Evolutionary conservation across 2,329 filamentous ascomycete genomes (phyloP).

Genomic region (Xylaria polymorpha): DNA sequence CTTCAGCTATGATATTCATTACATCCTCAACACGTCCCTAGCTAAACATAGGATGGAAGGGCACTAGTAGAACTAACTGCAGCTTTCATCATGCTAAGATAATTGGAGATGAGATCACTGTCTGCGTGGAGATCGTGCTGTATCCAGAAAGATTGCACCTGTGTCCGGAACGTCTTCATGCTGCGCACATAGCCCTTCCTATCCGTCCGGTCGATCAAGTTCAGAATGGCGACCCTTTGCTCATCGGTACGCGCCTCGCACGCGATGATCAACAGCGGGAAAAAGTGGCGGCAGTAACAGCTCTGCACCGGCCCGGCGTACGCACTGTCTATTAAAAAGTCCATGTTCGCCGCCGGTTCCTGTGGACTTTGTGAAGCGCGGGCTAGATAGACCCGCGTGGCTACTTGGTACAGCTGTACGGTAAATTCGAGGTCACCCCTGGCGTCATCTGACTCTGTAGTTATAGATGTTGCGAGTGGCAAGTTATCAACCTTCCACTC

Average conservation of each 20-base stretch:
- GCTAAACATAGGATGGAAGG: slow-evolving; percentile 42
- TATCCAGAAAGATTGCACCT: slow-evolving; percentile 50
- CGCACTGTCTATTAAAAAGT: slow-evolving; percentile 36
- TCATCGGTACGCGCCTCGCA: slow-evolving; percentile 52
- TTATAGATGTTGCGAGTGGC: neutral
- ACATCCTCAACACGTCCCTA: neutral
- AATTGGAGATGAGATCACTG: slow-evolving; percentile 47
- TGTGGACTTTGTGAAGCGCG: slow-evolving; percentile 44
- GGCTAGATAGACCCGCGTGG: slow-evolving; percentile 41
- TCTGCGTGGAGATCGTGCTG: slow-evolving; percentile 52
- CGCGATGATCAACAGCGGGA: slow-evolving; percentile 52
- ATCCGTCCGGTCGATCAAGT: slow-evolving; percentile 49
- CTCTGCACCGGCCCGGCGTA: slow-evolving; percentile 34
- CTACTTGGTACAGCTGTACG: slow-evolving; percentile 39
- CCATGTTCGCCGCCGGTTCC: slow-evolving; percentile 40
- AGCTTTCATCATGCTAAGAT: slow-evolving; percentile 44
- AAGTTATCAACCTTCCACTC: slow-evolving; percentile 33
- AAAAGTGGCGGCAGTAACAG: slow-evolving; percentile 49
- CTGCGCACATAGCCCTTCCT: slow-evolving; percentile 37
- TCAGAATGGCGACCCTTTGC: slow-evolving; percentile 48
- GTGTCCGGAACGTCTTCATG: slow-evolving; percentile 40
- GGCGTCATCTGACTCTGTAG: neutral
- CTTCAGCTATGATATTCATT: neutral
- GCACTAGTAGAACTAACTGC: slow-evolving; percentile 42
- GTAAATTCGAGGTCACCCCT: slow-evolving; percentile 17